These are phyloP conservation scores for Picochlorum sp. DNA, from an alignment of 139 green algal genomes.

Conservation along the genomic window DNA sequence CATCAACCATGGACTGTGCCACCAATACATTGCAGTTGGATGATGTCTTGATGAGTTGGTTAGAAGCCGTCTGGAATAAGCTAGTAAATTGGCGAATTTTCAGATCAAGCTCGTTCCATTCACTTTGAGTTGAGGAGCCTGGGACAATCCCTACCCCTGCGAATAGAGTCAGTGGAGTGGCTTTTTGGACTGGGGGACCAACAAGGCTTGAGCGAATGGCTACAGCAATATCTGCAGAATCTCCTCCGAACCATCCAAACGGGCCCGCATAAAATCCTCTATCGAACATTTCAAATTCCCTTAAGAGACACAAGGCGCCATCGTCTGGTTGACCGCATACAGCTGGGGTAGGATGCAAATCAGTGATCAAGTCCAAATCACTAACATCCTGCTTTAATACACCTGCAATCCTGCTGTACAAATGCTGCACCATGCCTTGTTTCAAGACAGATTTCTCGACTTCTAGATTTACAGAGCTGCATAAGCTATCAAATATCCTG, in stretches of 20 bases:
- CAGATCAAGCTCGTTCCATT: constrained; percentile 94
- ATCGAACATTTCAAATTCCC: constrained; percentile 79
- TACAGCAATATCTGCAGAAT: constrained; percentile 87
- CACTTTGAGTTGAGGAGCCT: constrained; percentile 51
- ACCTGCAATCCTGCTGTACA: constrained; percentile 80
- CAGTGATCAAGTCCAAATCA: constrained; percentile 37
- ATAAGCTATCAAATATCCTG: constrained; percentile 25
- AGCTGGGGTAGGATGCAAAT: constrained; percentile 82
- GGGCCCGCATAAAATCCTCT: constrained; percentile 91
- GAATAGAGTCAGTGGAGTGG: constrained; percentile 56
- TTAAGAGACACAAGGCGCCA: constrained; percentile 26
- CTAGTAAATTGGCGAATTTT: constrained; percentile 59
- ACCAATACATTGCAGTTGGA: constrained; percentile 71
- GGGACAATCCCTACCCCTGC: constrained; percentile 92
- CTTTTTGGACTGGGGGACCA: constrained; percentile 2
- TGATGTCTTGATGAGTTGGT: constrained; percentile 16
- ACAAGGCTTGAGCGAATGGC: constrained; percentile 93
- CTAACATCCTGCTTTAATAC: constrained; percentile 22
- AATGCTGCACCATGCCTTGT: constrained; percentile 84
- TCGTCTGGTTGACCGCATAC: constrained; percentile 69
- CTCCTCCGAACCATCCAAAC: constrained; percentile 81
- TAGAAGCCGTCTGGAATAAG: constrained; percentile 33
- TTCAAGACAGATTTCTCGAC: constrained; percentile 83
- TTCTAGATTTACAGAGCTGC: constrained; percentile 55
- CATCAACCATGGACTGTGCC: constrained; percentile 68